These are phyloP conservation scores for Fusarium siculi DNA, from an alignment of 2,329 filamentous ascomycete genomes.

Conservation along the genomic window DNA sequence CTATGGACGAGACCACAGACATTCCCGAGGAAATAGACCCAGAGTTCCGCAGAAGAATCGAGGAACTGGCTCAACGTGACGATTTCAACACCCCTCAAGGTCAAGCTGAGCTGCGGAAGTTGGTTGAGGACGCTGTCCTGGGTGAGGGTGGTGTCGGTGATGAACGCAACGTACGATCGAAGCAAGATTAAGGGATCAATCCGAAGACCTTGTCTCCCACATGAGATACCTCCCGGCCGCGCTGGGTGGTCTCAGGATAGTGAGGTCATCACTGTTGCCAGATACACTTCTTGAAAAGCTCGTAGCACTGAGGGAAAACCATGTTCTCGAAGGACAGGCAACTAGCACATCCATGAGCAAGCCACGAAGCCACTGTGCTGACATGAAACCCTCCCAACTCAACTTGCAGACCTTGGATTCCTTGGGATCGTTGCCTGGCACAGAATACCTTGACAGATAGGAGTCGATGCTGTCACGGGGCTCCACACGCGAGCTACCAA, in stretches of 20 bases:
- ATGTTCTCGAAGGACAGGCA: conserved; percentile 56
- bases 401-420: conserved; percentile 58
- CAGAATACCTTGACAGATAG: conserved; percentile 74
- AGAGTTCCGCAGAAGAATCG: conserved; percentile 86
- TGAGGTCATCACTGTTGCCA: conserved; percentile 61
- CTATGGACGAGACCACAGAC: conserved; percentile 72
- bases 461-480: conserved; percentile 70
- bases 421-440: conserved; percentile 56
- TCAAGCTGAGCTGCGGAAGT: conserved; percentile 79
- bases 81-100: conserved; percentile 86
- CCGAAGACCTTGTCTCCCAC: conserved; percentile 66
- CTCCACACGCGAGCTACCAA: conserved; percentile 72
- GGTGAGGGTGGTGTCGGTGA: conserved; percentile 72
- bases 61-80: conserved; percentile 83
- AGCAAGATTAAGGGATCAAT: conserved; percentile 62
- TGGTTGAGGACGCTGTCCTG: conserved; percentile 83
- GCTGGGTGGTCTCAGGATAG: conserved; percentile 63
- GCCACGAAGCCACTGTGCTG: conserved; percentile 62
- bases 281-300: conserved; percentile 60
- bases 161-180: conserved; percentile 72
- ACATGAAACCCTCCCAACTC: conserved; percentile 69
- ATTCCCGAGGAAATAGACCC: conserved; percentile 76
- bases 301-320: conserved; percentile 66
- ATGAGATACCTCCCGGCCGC: conserved; percentile 65
- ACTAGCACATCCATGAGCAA: conserved; percentile 59